Evolutionary conservation across 768 basidiomycete species (phyloP).

Genomic region (Hebeloma cylindrosporum): DNA sequence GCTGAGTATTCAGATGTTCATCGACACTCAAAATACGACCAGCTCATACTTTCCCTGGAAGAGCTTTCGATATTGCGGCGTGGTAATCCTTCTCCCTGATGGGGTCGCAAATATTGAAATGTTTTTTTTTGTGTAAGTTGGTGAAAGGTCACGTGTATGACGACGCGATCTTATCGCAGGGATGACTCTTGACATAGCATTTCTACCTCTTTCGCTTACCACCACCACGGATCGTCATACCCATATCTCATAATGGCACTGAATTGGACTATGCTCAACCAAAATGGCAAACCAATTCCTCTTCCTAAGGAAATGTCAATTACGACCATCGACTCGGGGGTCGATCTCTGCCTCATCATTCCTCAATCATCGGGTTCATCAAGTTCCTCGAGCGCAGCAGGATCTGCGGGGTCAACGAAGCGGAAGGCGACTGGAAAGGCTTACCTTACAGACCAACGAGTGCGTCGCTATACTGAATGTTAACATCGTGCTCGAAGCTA

Average conservation of each 20-base stretch:
- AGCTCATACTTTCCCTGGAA: no score
- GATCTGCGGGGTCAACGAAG: slow-evolving; percentile 55
- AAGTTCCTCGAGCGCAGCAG: slow-evolving; percentile 43
- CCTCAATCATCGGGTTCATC: slow-evolving; percentile 54
- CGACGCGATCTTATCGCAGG: no score
- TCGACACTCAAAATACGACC: no score
- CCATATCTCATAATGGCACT: slow-evolving; percentile 57
- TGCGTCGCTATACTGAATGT: slow-evolving; percentile 33
- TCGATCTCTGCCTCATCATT: slow-evolving; percentile 56
- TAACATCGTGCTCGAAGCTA: not conserved
- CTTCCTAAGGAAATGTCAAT: slow-evolving; percentile 63
- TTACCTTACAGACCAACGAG: slow-evolving; percentile 73
- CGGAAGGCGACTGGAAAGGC: slow-evolving; percentile 58
- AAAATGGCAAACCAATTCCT: slow-evolving; percentile 59
- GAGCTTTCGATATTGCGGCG: no score
- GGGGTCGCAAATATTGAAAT: no score
- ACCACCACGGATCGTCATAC: slow-evolving; percentile 13
- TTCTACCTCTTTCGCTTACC: slow-evolving; percentile 8
- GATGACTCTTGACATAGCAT: slow-evolving; percentile 8
- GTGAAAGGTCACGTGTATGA: no score
- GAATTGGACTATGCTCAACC: slow-evolving; percentile 72
- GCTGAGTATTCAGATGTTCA: no score
- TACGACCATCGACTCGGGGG: slow-evolving; percentile 53
- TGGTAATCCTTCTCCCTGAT: no score
- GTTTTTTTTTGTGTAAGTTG: no score